Base-by-base conservation (phyloP, 805 yeast species). In the Starmera caribaea region DNA sequence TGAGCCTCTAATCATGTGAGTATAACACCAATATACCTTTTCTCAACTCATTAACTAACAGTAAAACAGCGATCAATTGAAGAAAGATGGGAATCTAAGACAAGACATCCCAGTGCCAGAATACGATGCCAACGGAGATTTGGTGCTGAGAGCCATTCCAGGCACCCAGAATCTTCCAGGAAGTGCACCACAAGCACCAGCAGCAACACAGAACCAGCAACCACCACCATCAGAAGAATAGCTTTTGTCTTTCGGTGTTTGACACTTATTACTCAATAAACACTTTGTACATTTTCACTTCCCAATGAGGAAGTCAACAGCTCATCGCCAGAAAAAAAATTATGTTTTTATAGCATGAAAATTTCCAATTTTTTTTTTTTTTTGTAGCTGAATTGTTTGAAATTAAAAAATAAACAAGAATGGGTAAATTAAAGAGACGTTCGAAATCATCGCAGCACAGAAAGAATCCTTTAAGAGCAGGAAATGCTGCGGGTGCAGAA, bases 391-490 rank as follows among this genome's bases (percentile, higher is more conserved):
- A 7, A 21, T 5, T 4, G 7, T 5, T 5, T 5, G 7, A 21
- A 21, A 7, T 28, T 28, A 5, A 28, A 10, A 11, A 10, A 28
- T 4, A 28, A 6, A 6, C 5, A 31, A 33, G 5, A 16, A 83
- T 83, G 94, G 94, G 83, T 36, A 83, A 82, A 60, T 70, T 83
- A 32, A 83, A 80, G 69, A 81, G 75, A 57, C 75, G 75, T 57
- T 73, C 79, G 3, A 74, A 73, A 63, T 61, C 70, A 3, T 65
- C 79, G 1, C 54, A 57, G 38, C 55, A 59, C 24, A 62, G 66
- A 45, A 50, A 55, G 14, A 63, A 58, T 41, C 71, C 32, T 13
- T 14, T 30, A 8, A 45, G 45, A 30, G 50, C 47, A 9, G 46
- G 44, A 4, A 63, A 60, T 33, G 72, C 68, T 39, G 73, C 35